Evolutionary conservation across 1,284 basidiomycete genomes (phyloP).

Genomic region (Mixia osmundae): DNA sequence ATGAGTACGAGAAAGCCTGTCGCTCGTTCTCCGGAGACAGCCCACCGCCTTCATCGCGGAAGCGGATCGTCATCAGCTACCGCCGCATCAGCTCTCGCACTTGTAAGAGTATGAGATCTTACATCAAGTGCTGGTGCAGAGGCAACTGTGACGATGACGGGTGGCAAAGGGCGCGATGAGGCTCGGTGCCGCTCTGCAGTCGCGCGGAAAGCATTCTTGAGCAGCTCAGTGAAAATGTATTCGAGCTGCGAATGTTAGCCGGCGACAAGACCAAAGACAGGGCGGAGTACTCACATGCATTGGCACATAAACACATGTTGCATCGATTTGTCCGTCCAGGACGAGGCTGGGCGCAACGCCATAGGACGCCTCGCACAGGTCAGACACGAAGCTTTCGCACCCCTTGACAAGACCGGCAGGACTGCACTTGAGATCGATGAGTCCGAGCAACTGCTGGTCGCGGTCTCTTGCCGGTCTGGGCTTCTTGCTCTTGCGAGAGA

Average conservation of each 20-base stretch:
- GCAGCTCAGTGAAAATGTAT: slow-evolving; percentile 38
- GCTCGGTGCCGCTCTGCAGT: slow-evolving; percentile 60
- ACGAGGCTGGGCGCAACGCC: slow-evolving; percentile 41
- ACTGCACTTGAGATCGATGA: slow-evolving; percentile 27
- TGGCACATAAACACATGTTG: slow-evolving; percentile 44
- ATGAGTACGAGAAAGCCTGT: slow-evolving; percentile 66
- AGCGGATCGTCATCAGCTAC: slow-evolving; percentile 32
- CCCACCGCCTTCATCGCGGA: slow-evolving; percentile 64
- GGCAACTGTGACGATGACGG: no score
- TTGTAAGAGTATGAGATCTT: no score
- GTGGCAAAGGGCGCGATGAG: no score
- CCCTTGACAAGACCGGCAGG: slow-evolving; percentile 57
- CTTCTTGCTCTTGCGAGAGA: no score
- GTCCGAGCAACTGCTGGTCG: no score
- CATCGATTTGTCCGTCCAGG: slow-evolving; percentile 41
- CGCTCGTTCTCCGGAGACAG: slow-evolving; percentile 46
- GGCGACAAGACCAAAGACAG: slow-evolving; percentile 2
- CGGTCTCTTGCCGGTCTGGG: no score
- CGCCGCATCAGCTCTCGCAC: no score
- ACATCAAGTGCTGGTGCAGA: no score
- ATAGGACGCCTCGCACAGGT: slow-evolving; percentile 64
- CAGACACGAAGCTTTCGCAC: no score
- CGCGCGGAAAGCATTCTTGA: slow-evolving; percentile 45
- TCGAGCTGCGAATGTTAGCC: slow-evolving; percentile 48
- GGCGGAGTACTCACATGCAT: neutral